A percentile compares a stretch with the other conserved stretches of the same genome.
phyloP scores from a whole-genome alignment of 1,139 yeast species.

The Taphrina confusa region DNA sequence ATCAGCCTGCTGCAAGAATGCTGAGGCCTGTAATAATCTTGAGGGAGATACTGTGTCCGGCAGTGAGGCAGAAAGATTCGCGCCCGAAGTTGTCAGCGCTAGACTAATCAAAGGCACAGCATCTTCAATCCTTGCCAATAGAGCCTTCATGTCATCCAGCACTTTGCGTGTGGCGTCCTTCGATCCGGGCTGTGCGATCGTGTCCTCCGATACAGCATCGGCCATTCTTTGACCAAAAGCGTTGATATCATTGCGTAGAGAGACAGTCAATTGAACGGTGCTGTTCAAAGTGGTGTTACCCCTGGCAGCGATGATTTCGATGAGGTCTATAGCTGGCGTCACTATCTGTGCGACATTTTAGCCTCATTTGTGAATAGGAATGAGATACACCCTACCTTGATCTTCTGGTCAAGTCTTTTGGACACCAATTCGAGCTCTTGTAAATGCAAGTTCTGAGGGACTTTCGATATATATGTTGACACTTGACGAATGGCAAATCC shows the following conservation, averaged over 20 bases:
- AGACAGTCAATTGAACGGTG: slow-evolving; percentile 59
- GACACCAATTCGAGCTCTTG: slow-evolving; percentile 31
- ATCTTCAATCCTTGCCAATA: slow-evolving; percentile 37
- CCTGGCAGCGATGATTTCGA: slow-evolving; percentile 67
- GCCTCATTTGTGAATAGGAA: too few relatives aligned
- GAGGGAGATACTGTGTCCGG: slow-evolving; percentile 66
- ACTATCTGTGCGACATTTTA: too few relatives aligned
- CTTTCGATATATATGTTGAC: slow-evolving; percentile 35
- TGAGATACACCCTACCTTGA: slow-evolving; percentile 24
- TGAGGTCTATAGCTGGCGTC: slow-evolving; percentile 68
- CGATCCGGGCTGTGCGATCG: slow-evolving; percentile 2
- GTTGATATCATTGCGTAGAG: slow-evolving; percentile 61
- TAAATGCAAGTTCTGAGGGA: slow-evolving; percentile 31
- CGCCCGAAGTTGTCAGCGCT: slow-evolving; percentile 70
- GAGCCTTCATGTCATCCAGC: slow-evolving; percentile 37
- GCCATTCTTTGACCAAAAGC: slow-evolving; percentile 58
- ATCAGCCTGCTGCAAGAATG: slow-evolving; percentile 53
- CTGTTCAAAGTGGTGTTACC: slow-evolving; percentile 67
- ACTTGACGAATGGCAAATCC: slow-evolving; percentile 37
- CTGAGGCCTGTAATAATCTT: slow-evolving; percentile 64
- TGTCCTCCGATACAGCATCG: slow-evolving; percentile 40
- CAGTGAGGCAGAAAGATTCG: slow-evolving; percentile 57
- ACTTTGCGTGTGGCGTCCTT: slow-evolving; percentile 44
- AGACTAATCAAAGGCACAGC: slow-evolving; percentile 68
- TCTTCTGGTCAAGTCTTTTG: slow-evolving; percentile 37